Evolutionary conservation across 306 rosid species (phyloP), one percentile per base, ranked within the genome.

Genomic region (Purshia tridentata): DNA sequence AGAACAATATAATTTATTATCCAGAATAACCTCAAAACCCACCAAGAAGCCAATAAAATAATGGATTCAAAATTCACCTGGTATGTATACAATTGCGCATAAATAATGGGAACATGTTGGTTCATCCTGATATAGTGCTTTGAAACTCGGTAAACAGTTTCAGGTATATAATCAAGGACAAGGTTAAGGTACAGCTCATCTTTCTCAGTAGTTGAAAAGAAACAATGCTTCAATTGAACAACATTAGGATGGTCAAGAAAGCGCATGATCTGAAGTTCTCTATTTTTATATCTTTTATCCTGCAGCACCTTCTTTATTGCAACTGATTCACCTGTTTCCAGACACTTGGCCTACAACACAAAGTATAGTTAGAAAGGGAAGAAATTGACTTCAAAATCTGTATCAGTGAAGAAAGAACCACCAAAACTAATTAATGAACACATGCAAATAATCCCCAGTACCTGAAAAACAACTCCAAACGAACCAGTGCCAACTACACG

Each of bases 401-500:
- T 29, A 40, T 23, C 10, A 58, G 70, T 4, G 41, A 64, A 67
- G 45, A 45, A 59, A 18, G 18, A 44, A 20, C 39, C 54, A 6
- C 3, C 12, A 67, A 70, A 81, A 54, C 41, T 51, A 51, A 35
- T 57, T 45, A 53, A 58, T 29, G 40, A 60, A 79, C 62, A 71
- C 19, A 9, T 5, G 39, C 54, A 77, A 69, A 63, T 39, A 23
- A 78, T 53, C 46, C 74, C 55, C 77, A 67, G 39, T 89, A 93
- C 98, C 98, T 93, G 97, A 77, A 87, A 90, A 69, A 93, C 98
- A 78, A 90, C 89, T 20, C 98, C 98, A 58, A 93, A 93, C 6
- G 98, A 93, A 72, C 97, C 98, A 39, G 93, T 93, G 20, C 98
- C 98, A 55, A 93, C 98, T 76, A 93, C 93, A 9, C 97, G 96